Conservation (phyloP, 257 asterid genomes). For the Lithospermum erythrorhizon region DNA sequence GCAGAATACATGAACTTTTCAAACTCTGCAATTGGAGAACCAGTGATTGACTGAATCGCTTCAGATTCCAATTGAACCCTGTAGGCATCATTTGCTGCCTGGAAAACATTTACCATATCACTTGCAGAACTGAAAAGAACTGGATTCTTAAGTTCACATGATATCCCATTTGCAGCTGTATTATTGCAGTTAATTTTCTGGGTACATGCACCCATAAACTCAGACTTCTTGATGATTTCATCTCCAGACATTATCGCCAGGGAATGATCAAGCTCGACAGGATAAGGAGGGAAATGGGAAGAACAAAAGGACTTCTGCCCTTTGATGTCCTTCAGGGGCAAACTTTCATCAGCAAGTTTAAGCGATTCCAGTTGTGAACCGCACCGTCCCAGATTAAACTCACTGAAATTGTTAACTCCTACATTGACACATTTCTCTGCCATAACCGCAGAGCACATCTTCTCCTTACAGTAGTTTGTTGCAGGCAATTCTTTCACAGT, state of each 20-base stretch:
- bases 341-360: slow-evolving; percentile 1
- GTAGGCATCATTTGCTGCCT: slow-evolving; percentile 18
- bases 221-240: slow-evolving; percentile 8
- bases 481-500: slow-evolving; percentile 10
- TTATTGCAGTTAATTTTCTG: background rate
- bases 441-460: slow-evolving; percentile 3
- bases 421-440: slow-evolving; percentile 5
- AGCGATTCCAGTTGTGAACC: background rate
- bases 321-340: background rate
- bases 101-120: slow-evolving; percentile 4
- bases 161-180: slow-evolving; percentile 7
- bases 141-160: slow-evolving; percentile 6
- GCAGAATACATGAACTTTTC: slow-evolving; percentile 20
- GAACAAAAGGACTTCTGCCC: background rate
- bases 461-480: slow-evolving; percentile 6
- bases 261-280: background rate
- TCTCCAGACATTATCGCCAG: slow-evolving; percentile 3
- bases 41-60: slow-evolving; percentile 12
- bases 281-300: slow-evolving; percentile 2
- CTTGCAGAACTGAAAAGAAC: slow-evolving; percentile 1
- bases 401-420: background rate
- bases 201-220: background rate
- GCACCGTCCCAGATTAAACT: background rate
- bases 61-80: slow-evolving; percentile 12
- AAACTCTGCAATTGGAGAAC: slow-evolving; percentile 19